Percentiles rank a stretch among this genome's conserved stretches.
phyloP scores from a whole-genome alignment of 768 basidiomycete species.

The Cytidiella melzeri region DNA sequence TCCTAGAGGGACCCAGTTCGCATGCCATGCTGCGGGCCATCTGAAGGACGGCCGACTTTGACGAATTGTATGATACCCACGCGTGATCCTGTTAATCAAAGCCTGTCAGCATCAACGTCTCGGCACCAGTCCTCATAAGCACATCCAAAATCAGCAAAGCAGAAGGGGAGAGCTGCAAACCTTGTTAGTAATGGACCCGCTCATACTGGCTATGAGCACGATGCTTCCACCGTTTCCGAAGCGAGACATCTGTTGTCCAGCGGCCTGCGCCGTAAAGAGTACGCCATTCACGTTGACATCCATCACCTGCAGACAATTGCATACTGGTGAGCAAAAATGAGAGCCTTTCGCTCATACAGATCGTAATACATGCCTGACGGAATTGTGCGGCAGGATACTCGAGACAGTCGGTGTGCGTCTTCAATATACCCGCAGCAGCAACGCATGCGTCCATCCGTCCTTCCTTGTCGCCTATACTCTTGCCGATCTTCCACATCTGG shows the following conservation, averaged over 20 bases:
- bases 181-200: constrained; percentile 54
- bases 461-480: constrained; percentile 60
- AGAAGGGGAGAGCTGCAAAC: constrained; percentile 29
- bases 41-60: constrained; percentile 74
- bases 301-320: constrained; percentile 41
- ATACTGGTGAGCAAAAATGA: neutral
- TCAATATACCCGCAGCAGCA: constrained; percentile 71
- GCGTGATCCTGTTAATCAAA: constrained; percentile 61
- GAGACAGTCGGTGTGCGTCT: constrained; percentile 51
- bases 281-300: constrained; percentile 52
- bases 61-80: constrained; percentile 73
- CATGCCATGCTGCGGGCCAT: constrained; percentile 82
- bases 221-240: constrained; percentile 34
- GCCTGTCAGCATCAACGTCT: too few relatives aligned
- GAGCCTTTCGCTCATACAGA: neutral
- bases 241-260: constrained; percentile 29
- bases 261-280: constrained; percentile 31
- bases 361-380: constrained; percentile 37
- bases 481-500: constrained; percentile 42
- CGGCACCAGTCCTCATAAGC: too few relatives aligned
- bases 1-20: constrained; percentile 58
- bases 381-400: constrained; percentile 63
- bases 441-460: constrained; percentile 70
- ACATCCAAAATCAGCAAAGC: neutral
- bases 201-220: constrained; percentile 39